A percentile compares a stretch with the other conserved stretches of the same genome.
Conservation (phyloP, 2,329 filamentous ascomycete species). For the Fusarium coicis region DNA sequence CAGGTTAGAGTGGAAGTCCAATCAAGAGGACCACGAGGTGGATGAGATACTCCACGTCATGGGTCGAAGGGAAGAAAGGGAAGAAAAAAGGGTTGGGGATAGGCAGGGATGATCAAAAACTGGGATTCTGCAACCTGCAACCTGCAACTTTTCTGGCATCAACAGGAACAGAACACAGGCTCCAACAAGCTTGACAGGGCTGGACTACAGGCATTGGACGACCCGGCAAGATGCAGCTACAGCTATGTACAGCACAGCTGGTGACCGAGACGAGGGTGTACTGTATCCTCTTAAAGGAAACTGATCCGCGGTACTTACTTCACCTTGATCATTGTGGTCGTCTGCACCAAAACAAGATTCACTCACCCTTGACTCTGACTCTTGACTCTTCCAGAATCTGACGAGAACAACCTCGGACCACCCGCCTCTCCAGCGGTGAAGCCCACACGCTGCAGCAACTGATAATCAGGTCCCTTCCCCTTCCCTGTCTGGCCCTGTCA, state of each 20-base stretch:
- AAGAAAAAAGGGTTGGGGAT: conserved; percentile 30
- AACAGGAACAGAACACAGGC: conserved; percentile 6
- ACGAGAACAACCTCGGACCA: conserved; percentile 25
- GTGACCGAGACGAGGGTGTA: conserved; percentile 6
- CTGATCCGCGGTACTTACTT: conserved; percentile 20
- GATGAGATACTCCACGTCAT: conserved; percentile 43
- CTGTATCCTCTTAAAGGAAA: background rate
- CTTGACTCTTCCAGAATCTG: conserved; percentile 21
- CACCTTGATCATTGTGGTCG: conserved; percentile 5
- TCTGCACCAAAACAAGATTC: conserved; percentile 30
- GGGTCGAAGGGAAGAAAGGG: conserved; percentile 13
- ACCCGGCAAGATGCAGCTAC: background rate
- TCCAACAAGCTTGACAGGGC: conserved; percentile 5
- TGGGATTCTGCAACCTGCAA: conserved; percentile 17
- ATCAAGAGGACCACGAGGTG: conserved; percentile 35
- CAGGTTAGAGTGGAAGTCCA: conserved; percentile 38
- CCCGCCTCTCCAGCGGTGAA: conserved; percentile 32
- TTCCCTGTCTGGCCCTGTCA: background rate
- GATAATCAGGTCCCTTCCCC: conserved; percentile 5
- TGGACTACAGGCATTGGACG: background rate
- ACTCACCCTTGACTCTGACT: background rate
- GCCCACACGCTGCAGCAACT: background rate
- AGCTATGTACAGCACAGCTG: background rate
- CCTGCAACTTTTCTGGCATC: conserved; percentile 22
- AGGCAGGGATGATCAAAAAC: conserved; percentile 14